Percentiles rank a stretch among this genome's conserved stretches.
Evolutionary conservation across 805 yeast species (phyloP).

Genomic region (Metschnikowia arizonensis): DNA sequence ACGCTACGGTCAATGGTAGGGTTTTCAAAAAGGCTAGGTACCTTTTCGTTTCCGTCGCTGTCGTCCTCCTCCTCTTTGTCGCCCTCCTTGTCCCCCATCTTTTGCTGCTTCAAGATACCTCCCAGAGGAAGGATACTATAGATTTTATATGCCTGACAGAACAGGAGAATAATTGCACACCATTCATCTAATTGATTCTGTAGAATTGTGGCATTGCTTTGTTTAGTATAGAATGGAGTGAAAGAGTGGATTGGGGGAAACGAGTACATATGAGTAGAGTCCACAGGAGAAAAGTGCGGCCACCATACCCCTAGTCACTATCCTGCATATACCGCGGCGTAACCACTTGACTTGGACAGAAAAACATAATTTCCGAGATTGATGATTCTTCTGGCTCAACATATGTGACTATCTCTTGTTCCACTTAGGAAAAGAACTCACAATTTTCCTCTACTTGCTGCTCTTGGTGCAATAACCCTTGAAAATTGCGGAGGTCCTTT

Average conservation of each 20-base stretch:
- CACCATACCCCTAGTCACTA: too few relatives aligned
- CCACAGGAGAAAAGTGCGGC: neutral
- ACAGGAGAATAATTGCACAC: constrained; percentile 59
- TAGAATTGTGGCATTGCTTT: constrained; percentile 77
- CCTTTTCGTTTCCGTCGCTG: constrained; percentile 4
- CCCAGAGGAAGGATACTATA: constrained; percentile 29
- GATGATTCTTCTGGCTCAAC: too few relatives aligned
- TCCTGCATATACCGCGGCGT: too few relatives aligned
- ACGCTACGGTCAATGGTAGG: constrained; percentile 48
- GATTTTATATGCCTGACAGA: constrained; percentile 52
- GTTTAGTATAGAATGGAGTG: constrained; percentile 90
- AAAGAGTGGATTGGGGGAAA: constrained; percentile 51
- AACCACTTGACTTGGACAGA: too few relatives aligned
- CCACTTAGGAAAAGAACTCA: too few relatives aligned
- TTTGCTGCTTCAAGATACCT: constrained; percentile 27
- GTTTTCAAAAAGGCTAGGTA: constrained; percentile 46
- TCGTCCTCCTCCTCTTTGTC: too few relatives aligned
- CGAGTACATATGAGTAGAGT: constrained; percentile 18
- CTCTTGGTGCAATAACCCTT: too few relatives aligned
- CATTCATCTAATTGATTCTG: constrained; percentile 76
- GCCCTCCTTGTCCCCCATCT: too few relatives aligned
- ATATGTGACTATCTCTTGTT: too few relatives aligned
- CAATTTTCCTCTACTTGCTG: too few relatives aligned
- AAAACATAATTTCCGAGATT: too few relatives aligned
- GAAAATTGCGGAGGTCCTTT: too few relatives aligned